These are phyloP conservation scores for Amylostereum areolatum DNA, from an alignment of 1,284 basidiomycete species.

Conservation along the genomic window DNA sequence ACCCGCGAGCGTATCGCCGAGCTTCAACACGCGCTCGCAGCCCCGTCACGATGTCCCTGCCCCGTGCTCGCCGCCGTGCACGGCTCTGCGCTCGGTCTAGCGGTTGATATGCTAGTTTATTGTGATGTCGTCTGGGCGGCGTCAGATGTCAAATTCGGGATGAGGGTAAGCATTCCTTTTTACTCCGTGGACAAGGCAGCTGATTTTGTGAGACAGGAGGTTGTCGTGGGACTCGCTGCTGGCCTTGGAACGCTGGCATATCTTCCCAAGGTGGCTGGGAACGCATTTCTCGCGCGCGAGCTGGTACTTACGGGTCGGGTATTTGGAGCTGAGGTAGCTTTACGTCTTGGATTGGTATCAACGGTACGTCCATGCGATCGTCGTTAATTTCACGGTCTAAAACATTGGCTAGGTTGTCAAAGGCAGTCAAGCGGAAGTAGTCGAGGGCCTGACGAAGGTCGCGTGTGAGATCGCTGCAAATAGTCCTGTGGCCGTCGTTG, in stretches of 20 bases:
- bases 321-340: constrained; percentile 71
- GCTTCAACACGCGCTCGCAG: constrained; percentile 71
- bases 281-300: constrained; percentile 75
- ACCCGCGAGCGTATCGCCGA: constrained; percentile 47
- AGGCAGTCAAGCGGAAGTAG: constrained; percentile 57
- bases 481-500: constrained; percentile 76
- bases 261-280: constrained; percentile 77
- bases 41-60: constrained; percentile 67
- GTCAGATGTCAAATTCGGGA: constrained; percentile 58
- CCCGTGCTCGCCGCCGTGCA: constrained; percentile 86
- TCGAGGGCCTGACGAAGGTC: constrained; percentile 56
- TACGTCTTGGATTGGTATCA: constrained; percentile 73
- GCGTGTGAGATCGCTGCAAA: constrained; percentile 70
- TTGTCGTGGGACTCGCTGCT: constrained; percentile 85
- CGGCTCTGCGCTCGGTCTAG: constrained; percentile 73
- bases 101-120: constrained; percentile 69
- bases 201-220: constrained; percentile 60
- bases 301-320: constrained; percentile 73
- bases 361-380: constrained; percentile 32
- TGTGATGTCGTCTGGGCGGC: constrained; percentile 82
- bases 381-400: too few relatives aligned
- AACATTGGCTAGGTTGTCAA: constrained; percentile 52
- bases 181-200: too few relatives aligned
- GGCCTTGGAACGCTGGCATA: constrained; percentile 89
- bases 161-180: constrained; percentile 79